Evolutionary conservation across 345 rosid genomes (phyloP).

Genomic region (Mallotus nudiflorus): DNA sequence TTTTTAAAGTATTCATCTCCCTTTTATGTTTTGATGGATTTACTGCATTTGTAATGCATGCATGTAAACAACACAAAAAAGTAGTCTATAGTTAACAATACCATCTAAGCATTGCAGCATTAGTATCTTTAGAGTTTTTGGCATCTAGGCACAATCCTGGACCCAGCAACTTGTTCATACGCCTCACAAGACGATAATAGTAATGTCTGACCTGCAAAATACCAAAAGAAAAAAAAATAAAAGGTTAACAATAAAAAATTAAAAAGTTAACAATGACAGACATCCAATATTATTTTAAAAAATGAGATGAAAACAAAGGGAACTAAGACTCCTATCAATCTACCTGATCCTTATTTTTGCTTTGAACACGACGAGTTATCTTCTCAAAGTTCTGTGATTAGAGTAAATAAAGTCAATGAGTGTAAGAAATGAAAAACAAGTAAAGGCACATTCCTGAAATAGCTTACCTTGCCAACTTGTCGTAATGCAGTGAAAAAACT

Average conservation of each 20-base stretch:
- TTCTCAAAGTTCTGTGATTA: slow-evolving; percentile 87
- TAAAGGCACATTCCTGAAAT: slow-evolving; percentile 13
- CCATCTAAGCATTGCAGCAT: slow-evolving; percentile 99
- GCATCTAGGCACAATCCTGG: slow-evolving; percentile 93
- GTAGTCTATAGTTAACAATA: slow-evolving; percentile 28
- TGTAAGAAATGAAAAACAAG: background rate
- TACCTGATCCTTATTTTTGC: slow-evolving; percentile 99
- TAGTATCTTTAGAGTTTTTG: slow-evolving; percentile 95
- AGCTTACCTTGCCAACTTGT: slow-evolving; percentile 94
- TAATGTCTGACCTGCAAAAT: slow-evolving; percentile 92
- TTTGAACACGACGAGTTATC: slow-evolving; percentile 92
- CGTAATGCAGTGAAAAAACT: slow-evolving; percentile 96
- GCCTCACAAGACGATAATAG: slow-evolving; percentile 94
- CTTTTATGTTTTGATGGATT: background rate
- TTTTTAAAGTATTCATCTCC: slow-evolving; percentile 10
- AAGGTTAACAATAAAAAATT: slow-evolving; percentile 7
- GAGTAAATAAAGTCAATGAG: slow-evolving; percentile 21
- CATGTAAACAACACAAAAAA: background rate
- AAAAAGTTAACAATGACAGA: slow-evolving; percentile 8
- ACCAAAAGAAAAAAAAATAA: slow-evolving; percentile 4
- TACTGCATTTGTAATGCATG: background rate
- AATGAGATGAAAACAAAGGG: slow-evolving; percentile 4
- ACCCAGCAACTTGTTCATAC: slow-evolving; percentile 96
- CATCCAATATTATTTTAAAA: slow-evolving; percentile 13
- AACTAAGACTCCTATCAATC: slow-evolving; percentile 18